Evolutionary conservation across 345 rosid genomes (phyloP), one percentile per base, ranked within the genome.

Genomic region (Syzygium oleosum): DNA sequence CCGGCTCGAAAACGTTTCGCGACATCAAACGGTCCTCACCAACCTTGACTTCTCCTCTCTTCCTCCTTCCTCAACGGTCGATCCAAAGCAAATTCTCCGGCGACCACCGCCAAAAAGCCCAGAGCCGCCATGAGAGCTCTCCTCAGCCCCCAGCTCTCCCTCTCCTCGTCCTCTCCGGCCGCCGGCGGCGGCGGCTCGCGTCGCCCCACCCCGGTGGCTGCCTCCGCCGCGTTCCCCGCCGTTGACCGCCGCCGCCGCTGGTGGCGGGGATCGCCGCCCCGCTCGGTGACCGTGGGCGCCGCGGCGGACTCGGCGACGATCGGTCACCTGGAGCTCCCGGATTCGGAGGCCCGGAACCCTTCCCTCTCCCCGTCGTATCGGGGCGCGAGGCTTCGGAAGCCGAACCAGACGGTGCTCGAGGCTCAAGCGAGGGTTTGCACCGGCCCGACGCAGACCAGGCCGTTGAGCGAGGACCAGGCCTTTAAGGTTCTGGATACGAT

Each of bases 381-480:
- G 89, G 90, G 88, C 91, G 91, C 94, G 41, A 88, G 77, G 89
- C 91, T 95, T 52, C 93, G 92, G 46, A 96, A 93, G 91, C 98
- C 99, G 4, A 97, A 97, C 86, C 95, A 89, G 93, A 94, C 95
- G 19, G 96, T 97, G 88, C 95, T 94, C 43, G 99, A 97, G 25
- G 99, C 99, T 73, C 99, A 96, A 90, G 94, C 97, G 91, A 96
- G 95, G 96, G 98, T 97, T 92, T 97, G 99, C 88, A 97, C 99
- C 2, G 99, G 99, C 22, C 99, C 99, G 25, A 94, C 96, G 8
- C 99, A 95, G 92, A 97, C 99, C 87, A 93, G 85, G 86, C 97
- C 98, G 41, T 94, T 97, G 5, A 92, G 55, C 38, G 97, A 95
- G 87, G 95, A 95, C 12, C 99, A 96, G 84, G 98, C 98, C 54